phyloP scores from a whole-genome alignment of 495 filamentous ascomycete genomes.

The Penicillium crystallinum region DNA sequence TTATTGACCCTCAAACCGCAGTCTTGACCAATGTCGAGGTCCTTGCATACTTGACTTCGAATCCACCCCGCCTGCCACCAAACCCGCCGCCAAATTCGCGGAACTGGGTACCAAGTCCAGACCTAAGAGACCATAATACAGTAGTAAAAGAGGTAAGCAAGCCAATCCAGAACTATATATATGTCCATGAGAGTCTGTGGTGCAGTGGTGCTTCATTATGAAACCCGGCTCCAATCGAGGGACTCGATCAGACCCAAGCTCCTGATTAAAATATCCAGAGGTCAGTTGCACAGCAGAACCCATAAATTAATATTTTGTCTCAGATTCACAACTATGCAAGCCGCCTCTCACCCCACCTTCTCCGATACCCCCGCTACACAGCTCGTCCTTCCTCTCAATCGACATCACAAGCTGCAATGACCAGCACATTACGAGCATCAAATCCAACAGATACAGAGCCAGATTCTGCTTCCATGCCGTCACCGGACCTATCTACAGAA shows the following conservation, averaged over 20 bases:
- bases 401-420: slow-evolving; percentile 24
- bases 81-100: slow-evolving; percentile 36
- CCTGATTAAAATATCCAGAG: not conserved
- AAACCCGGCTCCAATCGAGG: not conserved
- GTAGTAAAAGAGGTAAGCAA: slow-evolving; percentile 45
- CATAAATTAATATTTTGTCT: not conserved
- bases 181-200: not conserved
- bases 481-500: slow-evolving; percentile 6
- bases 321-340: slow-evolving; percentile 44
- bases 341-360: slow-evolving; percentile 37
- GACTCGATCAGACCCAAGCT: not conserved
- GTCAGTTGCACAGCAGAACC: not conserved
- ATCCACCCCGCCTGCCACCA: slow-evolving; percentile 40
- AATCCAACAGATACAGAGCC: slow-evolving; percentile 8
- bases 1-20: slow-evolving; percentile 58
- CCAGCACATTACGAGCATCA: slow-evolving; percentile 19
- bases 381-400: slow-evolving; percentile 15
- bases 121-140: slow-evolving; percentile 44
- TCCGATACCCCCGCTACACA: slow-evolving; percentile 31
- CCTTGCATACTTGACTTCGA: slow-evolving; percentile 49
- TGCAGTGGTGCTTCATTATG: not conserved
- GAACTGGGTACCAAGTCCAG: slow-evolving; percentile 41
- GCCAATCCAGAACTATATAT: not conserved
- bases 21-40: slow-evolving; percentile 64
- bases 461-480: slow-evolving; percentile 4